Percentiles rank a stretch among this genome's conserved stretches.
Conservation (phyloP, 108 stramenopile genomes). For the Skeletonema costatum region DNA sequence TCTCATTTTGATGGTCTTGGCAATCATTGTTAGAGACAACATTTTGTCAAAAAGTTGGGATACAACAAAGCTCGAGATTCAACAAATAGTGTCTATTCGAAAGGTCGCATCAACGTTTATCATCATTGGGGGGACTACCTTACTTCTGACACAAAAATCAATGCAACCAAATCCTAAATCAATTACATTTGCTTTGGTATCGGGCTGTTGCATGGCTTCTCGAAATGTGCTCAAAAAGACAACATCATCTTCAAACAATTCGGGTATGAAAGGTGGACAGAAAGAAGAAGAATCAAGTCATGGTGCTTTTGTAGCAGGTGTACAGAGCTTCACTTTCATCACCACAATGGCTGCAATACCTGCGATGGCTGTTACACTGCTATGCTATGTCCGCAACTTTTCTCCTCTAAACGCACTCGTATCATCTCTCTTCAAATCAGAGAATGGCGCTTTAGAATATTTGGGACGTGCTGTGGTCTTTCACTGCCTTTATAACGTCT, state of each 20-base stretch:
- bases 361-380: background rate
- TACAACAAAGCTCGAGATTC: conserved; percentile 4
- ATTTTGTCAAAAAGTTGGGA: background rate
- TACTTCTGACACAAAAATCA: conserved; percentile 27
- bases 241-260: background rate
- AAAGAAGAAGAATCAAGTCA: background rate
- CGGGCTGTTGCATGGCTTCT: conserved; percentile 23
- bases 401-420: background rate
- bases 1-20: conserved; percentile 25
- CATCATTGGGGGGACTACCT: conserved; percentile 17
- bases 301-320: conserved; percentile 2
- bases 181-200: conserved; percentile 8
- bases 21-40: background rate
- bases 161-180: conserved; percentile 7
- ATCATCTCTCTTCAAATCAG: background rate
- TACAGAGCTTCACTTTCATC: conserved; percentile 22
- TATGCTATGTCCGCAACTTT: background rate
- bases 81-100: conserved; percentile 10
- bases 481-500: conserved; percentile 61
- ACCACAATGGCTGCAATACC: conserved; percentile 20
- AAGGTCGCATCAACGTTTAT: conserved; percentile 12
- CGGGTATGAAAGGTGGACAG: background rate
- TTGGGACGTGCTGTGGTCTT: conserved; percentile 23
- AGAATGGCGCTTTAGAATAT: background rate
- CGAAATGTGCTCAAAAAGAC: conserved; percentile 29